These are phyloP conservation scores for Sherardia arvensis DNA, from an alignment of 257 asterid species.

Conservation along the genomic window DNA sequence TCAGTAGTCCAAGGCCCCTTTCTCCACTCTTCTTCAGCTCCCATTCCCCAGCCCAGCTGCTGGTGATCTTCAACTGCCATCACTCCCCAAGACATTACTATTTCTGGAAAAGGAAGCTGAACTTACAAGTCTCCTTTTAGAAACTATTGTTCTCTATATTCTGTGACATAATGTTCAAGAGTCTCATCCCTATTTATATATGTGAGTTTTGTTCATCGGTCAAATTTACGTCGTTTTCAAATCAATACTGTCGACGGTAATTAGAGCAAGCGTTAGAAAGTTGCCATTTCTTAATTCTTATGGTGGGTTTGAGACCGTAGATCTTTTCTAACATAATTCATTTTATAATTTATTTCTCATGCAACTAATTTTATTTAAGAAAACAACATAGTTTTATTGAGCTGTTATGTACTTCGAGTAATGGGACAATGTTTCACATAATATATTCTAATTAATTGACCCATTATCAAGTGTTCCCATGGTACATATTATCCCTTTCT, in stretches of 20 bases:
- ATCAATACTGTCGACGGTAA: slow-evolving; percentile 17
- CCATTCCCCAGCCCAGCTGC: slow-evolving; percentile 42
- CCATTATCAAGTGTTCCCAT: neutral
- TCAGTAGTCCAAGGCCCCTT: slow-evolving; percentile 95
- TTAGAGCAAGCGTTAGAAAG: slow-evolving; percentile 15
- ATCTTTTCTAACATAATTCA: too few relatives aligned
- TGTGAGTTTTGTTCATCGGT: slow-evolving; percentile 23
- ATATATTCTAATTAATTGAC: neutral
- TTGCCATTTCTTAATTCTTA: slow-evolving; percentile 17
- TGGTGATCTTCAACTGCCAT: slow-evolving; percentile 31
- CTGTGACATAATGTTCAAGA: slow-evolving; percentile 41
- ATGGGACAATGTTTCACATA: too few relatives aligned
- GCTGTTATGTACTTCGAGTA: too few relatives aligned
- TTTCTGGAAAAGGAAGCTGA: neutral
- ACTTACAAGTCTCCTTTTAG: neutral
- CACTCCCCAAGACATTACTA: slow-evolving; percentile 32
- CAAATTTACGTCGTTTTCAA: slow-evolving; percentile 36
- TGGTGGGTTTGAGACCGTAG: neutral
- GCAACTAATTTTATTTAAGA: too few relatives aligned
- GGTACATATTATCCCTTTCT: neutral
- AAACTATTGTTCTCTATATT: slow-evolving; percentile 27
- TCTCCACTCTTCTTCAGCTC: slow-evolving; percentile 70
- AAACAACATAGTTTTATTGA: too few relatives aligned
- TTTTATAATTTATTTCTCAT: too few relatives aligned
- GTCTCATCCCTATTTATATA: slow-evolving; percentile 50